Base-by-base conservation (phyloP, 371 early-diverging fungal genomes). In the Zopfochytrium polystomum region DNA sequence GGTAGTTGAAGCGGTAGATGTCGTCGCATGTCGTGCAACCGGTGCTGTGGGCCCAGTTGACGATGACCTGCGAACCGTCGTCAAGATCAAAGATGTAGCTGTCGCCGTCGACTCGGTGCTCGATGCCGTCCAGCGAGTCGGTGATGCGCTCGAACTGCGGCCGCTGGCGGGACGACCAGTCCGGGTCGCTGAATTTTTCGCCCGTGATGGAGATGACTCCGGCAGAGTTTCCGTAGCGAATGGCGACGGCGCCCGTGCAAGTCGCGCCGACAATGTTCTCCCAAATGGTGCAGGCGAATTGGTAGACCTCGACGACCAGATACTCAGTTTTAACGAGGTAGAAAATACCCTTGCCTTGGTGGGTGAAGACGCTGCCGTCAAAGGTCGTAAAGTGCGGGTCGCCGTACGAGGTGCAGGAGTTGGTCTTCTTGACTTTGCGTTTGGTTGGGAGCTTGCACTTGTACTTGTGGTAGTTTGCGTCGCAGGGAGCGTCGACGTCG, bases 331-430 rank as follows among this genome's bases (percentile, higher is more conserved):
- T 42, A 38, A 63, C 51, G 22, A 43, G 30, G 51, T 56, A 33
- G 43, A 32, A 63, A 29, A 25, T 33, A n/a, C 63, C 63, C 5
- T 30, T 23, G 7, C 57, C 63, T 23, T 38, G 30, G 51, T 42
- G 33, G 13, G 23, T 20, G 30, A 33, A 23, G 6, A 13, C 38
- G 38, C 9, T 9, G 9, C 45, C 29, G 51, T 63, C 56, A 49
- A 63, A 55, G 27, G 51, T 46, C 9, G 4, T 26, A 18, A 49
- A 31, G 63, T 63, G 63, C 6, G 63, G 63, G 44, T 63, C 63
- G 6, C 63, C 63, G 6, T 46, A 44, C 26, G 22, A 18, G 9
- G 5, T 20, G 52, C 64, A 64, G 13, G 55, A 22, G 29, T 31
- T 13, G 45, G 13, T 20, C 11, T 20, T 45, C 6, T 15, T 31